Percentiles rank a stretch among this genome's conserved stretches.
These are phyloP conservation scores for Monosporascus sp. DNA, from an alignment of 2,329 filamentous ascomycete genomes.

Conservation along the genomic window DNA sequence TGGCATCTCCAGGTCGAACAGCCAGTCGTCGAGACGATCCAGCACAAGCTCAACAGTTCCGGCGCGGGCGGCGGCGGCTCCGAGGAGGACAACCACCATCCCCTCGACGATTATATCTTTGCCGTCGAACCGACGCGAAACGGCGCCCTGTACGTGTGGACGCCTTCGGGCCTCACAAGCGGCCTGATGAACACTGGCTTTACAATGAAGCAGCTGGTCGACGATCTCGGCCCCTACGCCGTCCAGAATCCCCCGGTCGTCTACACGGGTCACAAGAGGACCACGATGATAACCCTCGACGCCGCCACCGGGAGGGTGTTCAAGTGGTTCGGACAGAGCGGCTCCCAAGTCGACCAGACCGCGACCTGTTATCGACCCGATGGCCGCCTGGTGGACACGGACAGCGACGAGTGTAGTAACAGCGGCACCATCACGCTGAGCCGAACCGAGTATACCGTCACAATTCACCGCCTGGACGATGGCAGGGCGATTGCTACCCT, in stretches of 20 bases:
- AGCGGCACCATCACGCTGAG: slow-evolving; percentile 78
- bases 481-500: slow-evolving; percentile 79
- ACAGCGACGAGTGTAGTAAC: slow-evolving; percentile 71
- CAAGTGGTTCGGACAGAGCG: slow-evolving; percentile 76
- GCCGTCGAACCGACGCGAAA: slow-evolving; percentile 89
- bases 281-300: slow-evolving; percentile 82
- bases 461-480: slow-evolving; percentile 70
- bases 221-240: slow-evolving; percentile 72
- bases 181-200: slow-evolving; percentile 62
- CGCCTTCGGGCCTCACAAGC: slow-evolving; percentile 55
- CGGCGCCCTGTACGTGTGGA: slow-evolving; percentile 82
- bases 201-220: slow-evolving; percentile 83
- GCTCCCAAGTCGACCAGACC: slow-evolving; percentile 61
- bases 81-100: slow-evolving; percentile 50
- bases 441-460: slow-evolving; percentile 83
- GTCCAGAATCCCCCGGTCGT: slow-evolving; percentile 72
- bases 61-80: slow-evolving; percentile 30
- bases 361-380: slow-evolving; percentile 71
- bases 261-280: slow-evolving; percentile 89
- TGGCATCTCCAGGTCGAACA: slow-evolving; percentile 83
- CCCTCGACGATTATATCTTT: slow-evolving; percentile 86
- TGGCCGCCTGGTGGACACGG: slow-evolving; percentile 55
- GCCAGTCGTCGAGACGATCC: slow-evolving; percentile 86
- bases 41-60: slow-evolving; percentile 67
- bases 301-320: slow-evolving; percentile 77